Evolutionary conservation across 2,329 filamentous ascomycete species (phyloP), one percentile per base, ranked within the genome.

Genomic region (Teratosphaeria pseudoeucalypti): DNA sequence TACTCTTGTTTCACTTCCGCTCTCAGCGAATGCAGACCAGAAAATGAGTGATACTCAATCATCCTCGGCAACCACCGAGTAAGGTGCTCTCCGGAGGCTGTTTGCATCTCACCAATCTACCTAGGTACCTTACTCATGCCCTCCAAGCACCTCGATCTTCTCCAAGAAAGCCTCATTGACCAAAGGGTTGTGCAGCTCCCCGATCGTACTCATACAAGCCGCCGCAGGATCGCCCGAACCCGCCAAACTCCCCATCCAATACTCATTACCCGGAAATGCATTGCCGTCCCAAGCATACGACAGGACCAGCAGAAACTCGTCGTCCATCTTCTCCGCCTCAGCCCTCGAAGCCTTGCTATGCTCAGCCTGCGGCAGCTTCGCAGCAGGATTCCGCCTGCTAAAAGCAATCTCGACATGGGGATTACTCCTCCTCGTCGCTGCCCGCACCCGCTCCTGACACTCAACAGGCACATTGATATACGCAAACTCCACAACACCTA

Each of bases 261-360:
- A 73, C 59, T 73, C 70, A 53, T 73, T 72, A 2, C 71, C 70
- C 1, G 70, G 69, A 55, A 71, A 71, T 3, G 69, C 61, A 57
- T 72, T 72, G 1, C 68, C 69, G 60, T 73, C 71, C 70, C 70
- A 73, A 1, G 70, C 70, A 62, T 71, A 72, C 52, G 64, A 70
- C 55, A 72, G 49, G 26, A 73, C 67, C 16, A 72, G 63, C 26
- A 72, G 62, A 52, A 67, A 62, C 1, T 63, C 58, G 6, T 52
- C 56, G 32, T 59, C 37, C 43, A n/a, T 2, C 43, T 49, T 10
- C 2, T 10, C n/a, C 7, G 6, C 43, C n/a, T 23, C 43, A 23
- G 43, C 19, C 4, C 43, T 23, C 9, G n/a, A 7, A n/a, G 1
- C 6, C 43, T 1, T 23, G 23, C 19, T 49, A 6, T 49, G 6